These are phyloP conservation scores for Lavandula angustifolia DNA, from an alignment of 257 asterid species.

Conservation along the genomic window DNA sequence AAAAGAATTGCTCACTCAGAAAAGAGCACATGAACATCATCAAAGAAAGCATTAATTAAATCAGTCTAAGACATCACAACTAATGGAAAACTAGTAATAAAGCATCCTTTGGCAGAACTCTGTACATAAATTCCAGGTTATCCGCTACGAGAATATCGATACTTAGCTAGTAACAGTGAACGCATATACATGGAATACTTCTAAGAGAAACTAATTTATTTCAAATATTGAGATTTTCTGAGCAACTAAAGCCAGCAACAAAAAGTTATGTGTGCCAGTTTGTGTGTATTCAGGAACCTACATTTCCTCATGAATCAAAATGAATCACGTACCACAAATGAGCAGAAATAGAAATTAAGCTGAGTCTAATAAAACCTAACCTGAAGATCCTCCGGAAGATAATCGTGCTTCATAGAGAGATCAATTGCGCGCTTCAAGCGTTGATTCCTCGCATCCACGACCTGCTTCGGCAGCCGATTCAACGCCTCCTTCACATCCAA, in stretches of 20 bases:
- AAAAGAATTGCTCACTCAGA: neutral
- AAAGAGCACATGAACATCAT: neutral
- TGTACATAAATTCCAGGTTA: neutral
- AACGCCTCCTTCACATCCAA: slow-evolving; percentile 90
- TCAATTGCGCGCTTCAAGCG: slow-evolving; percentile 90
- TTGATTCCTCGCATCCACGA: slow-evolving; percentile 86
- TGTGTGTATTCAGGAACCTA: too few relatives aligned
- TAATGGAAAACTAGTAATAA: neutral
- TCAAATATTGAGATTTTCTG: neutral
- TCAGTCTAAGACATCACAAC: neutral
- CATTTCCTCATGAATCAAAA: too few relatives aligned
- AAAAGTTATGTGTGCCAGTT: too few relatives aligned
- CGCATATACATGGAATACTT: neutral
- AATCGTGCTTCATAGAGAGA: slow-evolving; percentile 85
- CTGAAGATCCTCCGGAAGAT: slow-evolving; percentile 74
- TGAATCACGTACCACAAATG: too few relatives aligned
- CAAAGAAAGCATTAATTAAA: neutral
- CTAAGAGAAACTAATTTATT: neutral
- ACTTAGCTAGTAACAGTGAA: neutral
- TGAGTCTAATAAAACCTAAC: slow-evolving; percentile 34
- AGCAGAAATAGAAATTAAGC: neutral
- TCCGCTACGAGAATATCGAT: neutral
- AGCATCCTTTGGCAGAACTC: neutral
- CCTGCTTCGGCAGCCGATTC: slow-evolving; percentile 75
- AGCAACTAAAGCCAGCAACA: slow-evolving; percentile 4